Evolutionary conservation across 1,284 basidiomycete species (phyloP), one percentile per base, ranked within the genome.

Genomic region (Volvariella volvacea): DNA sequence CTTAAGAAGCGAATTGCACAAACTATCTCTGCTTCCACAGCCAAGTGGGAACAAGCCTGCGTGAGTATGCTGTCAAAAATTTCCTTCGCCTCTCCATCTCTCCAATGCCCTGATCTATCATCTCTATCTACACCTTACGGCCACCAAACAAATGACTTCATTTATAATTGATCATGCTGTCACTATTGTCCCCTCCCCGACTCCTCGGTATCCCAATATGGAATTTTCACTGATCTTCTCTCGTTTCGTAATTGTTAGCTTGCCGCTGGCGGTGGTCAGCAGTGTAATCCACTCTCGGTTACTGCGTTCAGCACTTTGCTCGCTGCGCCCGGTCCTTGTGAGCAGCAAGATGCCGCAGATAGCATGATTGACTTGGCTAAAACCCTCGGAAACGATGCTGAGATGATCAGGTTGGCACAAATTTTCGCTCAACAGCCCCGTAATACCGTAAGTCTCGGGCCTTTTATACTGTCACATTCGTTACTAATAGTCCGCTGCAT

Each of bases 341-440:
- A 70, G 17, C 76, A 80, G 55, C 77, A 80, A 53, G 56, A 78
- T 49, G 62, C 66, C 17, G 76, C 73, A 8, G 76, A 79, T 54
- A 50, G 56, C 19, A 78, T 78, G 76, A 65, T 79, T 48, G 66
- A 73, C 47, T 64, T 79, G 30, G 75, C 75, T 25, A 76, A 75
- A 54, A 54, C 62, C 14, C 66, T 78, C 41, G 67, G 68, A 48
- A 74, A 64, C 51, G 58, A 73, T 50, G 43, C 67, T 1, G 58
- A 70, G 30, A 76, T 77, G 74, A 74, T 80, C 61, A 57, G 51
- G 41, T 57, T 74, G 37, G 60, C 76, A 0, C 74, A 77, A 55
- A 64, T 77, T 41, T 79, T 75, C 47, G 62, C 55, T 3, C 75
- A 78, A 55, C 76, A 78, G 56, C 71, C 76, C 2, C 56, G 63